Base-by-base conservation (phyloP, 805 yeast genomes). In the Suhomyces xylopsoci region DNA sequence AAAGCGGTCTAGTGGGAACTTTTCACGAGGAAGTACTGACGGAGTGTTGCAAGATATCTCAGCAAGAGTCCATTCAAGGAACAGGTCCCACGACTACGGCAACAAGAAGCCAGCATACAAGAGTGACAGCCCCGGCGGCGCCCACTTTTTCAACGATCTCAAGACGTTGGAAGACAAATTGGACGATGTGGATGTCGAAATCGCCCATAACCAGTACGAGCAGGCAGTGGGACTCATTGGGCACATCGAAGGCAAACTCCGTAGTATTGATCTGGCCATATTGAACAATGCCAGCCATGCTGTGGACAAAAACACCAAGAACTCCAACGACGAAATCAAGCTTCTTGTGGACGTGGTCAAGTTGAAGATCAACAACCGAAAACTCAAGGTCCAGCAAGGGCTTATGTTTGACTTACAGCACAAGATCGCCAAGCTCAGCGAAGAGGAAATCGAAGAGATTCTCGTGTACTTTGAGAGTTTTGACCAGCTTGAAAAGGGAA, bases 111-210 rank as follows among this genome's bases (percentile, higher is more conserved):
- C 51, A 32, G 55, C 54, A 8, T 36, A 53, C 7, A 61, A 55
- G 20, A 62, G 52, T 26, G 61, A 60, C 26, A 65, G 60, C 62
- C 26, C 26, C n/a, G 45, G 45, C 17, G 42, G 42, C 20, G 55
- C 70, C 65, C 63, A 72, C 61, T 49, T 73, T 14, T 70, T 81
- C 55, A 73, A 76, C 51, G 79, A 71, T 17, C 69, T 86, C 51
- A 79, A 81, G 51, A 69, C 69, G 28, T 71, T 84, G 12, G 91
- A 86, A 59, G 87, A 84, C 49, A 67, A 74, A 30, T 71, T 88
- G 15, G 90, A 87, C 61, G 90, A 86, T 51, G 76, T 87, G 42
- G 94, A 88, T 63, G 81, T 85, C 12, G 76, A 76, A 51, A 74
- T 87, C 24, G 85, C 89, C 9, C 85, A 87, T 59, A 79, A 81